phyloP scores from a whole-genome alignment of 1,139 yeast species.

The Suhomyces panamericanus region DNA sequence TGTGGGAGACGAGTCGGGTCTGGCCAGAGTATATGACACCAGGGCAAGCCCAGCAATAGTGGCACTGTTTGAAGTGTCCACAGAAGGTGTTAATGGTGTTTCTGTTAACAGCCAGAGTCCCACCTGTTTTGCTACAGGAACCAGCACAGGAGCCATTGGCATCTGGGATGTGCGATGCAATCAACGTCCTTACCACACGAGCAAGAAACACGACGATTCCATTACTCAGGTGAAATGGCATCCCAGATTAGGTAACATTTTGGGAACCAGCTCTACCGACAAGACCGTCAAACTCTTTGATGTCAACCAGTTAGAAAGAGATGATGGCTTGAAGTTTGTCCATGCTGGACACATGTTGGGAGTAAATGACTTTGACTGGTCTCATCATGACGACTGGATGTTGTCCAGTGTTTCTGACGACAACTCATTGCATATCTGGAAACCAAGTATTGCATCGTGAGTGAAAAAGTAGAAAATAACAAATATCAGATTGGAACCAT shows the following conservation, averaged over 20 bases:
- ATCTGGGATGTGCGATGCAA: slow-evolving; percentile 71
- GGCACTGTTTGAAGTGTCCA: slow-evolving; percentile 32
- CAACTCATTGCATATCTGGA: slow-evolving; percentile 86
- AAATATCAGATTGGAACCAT: too few relatives aligned
- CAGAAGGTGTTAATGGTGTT: slow-evolving; percentile 61
- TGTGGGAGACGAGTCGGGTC: slow-evolving; percentile 58
- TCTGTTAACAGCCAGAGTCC: slow-evolving; percentile 61
- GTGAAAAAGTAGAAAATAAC: neutral
- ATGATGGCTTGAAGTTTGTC: slow-evolving; percentile 54
- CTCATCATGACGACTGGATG: slow-evolving; percentile 74
- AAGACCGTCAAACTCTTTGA: slow-evolving; percentile 73
- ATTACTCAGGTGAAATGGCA: slow-evolving; percentile 81
- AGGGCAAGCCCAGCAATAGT: slow-evolving; percentile 20
- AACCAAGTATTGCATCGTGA: slow-evolving; percentile 33
- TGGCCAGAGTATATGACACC: slow-evolving; percentile 51
- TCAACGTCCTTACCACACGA: slow-evolving; percentile 20
- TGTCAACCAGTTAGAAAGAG: slow-evolving; percentile 39
- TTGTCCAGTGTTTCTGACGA: slow-evolving; percentile 85
- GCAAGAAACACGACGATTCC: slow-evolving; percentile 57
- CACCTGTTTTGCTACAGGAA: slow-evolving; percentile 66
- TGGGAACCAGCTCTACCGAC: slow-evolving; percentile 78
- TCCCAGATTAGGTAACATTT: slow-evolving; percentile 54
- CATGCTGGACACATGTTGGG: slow-evolving; percentile 94
- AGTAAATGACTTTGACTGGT: slow-evolving; percentile 87
- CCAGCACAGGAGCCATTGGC: slow-evolving; percentile 55